Evolutionary conservation across 2,329 filamentous ascomycete species (phyloP).

Genomic region (Epichloe gansuensis): DNA sequence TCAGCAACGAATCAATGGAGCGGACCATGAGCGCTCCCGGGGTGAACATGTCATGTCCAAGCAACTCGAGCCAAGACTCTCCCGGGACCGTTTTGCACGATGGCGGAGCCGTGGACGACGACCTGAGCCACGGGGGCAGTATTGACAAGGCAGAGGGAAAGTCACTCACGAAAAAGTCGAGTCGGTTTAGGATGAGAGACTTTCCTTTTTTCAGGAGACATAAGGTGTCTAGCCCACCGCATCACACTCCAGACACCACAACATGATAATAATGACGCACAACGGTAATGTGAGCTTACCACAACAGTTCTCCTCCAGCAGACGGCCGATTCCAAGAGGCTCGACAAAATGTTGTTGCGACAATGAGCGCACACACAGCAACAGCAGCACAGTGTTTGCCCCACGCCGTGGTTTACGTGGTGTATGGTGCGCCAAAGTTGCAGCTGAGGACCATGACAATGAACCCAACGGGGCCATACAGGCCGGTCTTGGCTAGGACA

Average conservation of each 20-base stretch:
- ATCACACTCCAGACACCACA: slow-evolving; percentile 20
- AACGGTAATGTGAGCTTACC: neutral
- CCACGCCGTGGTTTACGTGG: too few species aligned
- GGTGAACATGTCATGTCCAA: slow-evolving; percentile 26
- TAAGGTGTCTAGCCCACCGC: slow-evolving; percentile 26
- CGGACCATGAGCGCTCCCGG: slow-evolving; percentile 31
- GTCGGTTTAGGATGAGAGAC: slow-evolving; percentile 50
- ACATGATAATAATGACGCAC: slow-evolving; percentile 16
- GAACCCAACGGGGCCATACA: neutral
- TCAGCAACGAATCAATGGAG: slow-evolving; percentile 46
- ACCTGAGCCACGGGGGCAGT: slow-evolving; percentile 25
- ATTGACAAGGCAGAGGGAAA: slow-evolving; percentile 35
- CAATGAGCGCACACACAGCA: neutral
- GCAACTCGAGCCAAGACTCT: slow-evolving; percentile 15
- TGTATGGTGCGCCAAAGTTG: too few species aligned
- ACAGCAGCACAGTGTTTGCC: too few species aligned
- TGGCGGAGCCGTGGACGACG: slow-evolving; percentile 15
- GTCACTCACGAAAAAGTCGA: slow-evolving; percentile 47
- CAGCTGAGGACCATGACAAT: too few species aligned
- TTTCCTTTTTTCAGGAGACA: slow-evolving; percentile 43
- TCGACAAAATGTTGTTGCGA: neutral
- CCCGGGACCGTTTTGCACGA: slow-evolving; percentile 15
- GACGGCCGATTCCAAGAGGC: neutral
- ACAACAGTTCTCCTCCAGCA: neutral
- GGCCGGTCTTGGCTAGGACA: neutral